A percentile compares a stretch with the other conserved stretches of the same genome.
These are phyloP conservation scores for Ettlia oleoabundans DNA, from an alignment of 139 green algal species.

Conservation along the genomic window DNA sequence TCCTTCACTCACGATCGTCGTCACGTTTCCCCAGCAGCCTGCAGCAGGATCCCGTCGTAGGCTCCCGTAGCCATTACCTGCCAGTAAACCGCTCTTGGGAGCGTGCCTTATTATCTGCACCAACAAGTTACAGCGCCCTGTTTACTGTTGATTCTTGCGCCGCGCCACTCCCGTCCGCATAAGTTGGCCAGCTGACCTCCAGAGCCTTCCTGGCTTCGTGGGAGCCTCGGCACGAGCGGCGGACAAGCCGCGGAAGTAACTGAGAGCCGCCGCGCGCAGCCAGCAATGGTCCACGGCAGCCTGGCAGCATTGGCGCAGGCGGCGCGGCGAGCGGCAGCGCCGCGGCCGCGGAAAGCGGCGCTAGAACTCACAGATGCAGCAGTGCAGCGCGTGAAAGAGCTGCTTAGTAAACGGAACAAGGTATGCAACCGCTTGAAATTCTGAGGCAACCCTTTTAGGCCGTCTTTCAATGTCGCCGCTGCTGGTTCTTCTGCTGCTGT, in stretches of 20 bases:
- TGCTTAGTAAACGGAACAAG: slow-evolving; percentile 85
- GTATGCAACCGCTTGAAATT: slow-evolving; percentile 44
- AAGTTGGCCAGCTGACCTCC: background rate
- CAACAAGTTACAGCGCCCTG: too few relatives aligned
- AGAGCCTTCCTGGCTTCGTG: background rate
- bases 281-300: slow-evolving; percentile 57
- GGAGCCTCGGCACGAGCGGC: background rate
- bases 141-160: too few relatives aligned
- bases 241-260: background rate
- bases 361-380: slow-evolving; percentile 91
- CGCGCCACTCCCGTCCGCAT: too few relatives aligned
- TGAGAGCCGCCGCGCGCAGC: background rate
- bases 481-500: slow-evolving; percentile 2
- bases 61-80: too few relatives aligned
- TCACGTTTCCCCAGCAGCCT: too few relatives aligned
- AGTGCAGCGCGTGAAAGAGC: slow-evolving; percentile 71
- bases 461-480: too few relatives aligned
- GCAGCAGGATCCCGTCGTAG: too few relatives aligned
- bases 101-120: too few relatives aligned
- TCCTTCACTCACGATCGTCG: too few relatives aligned
- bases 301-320: slow-evolving; percentile 48
- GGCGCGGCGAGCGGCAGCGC: slow-evolving; percentile 30
- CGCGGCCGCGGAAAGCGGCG: slow-evolving; percentile 69
- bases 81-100: too few relatives aligned
- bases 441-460: too few relatives aligned